A percentile compares a stretch with the other conserved stretches of the same genome.
Conservation (phyloP, 495 filamentous ascomycete genomes). For the Xylaria curta region DNA sequence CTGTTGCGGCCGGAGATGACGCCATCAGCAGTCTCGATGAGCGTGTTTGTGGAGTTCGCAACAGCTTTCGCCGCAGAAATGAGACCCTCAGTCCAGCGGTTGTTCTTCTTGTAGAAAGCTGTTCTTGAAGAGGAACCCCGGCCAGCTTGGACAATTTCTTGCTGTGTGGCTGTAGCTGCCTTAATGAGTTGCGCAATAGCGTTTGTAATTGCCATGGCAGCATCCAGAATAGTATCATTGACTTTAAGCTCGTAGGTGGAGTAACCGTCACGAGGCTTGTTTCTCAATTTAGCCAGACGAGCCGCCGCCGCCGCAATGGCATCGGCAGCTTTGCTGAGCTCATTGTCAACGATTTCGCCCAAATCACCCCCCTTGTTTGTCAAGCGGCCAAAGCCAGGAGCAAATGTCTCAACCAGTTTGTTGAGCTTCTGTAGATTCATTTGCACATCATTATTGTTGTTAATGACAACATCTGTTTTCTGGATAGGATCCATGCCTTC, state of each 20-base stretch:
- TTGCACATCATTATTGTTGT: conserved; percentile 93
- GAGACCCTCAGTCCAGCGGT: conserved; percentile 95
- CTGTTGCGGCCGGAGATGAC: conserved; percentile 90
- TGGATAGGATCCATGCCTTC: conserved; percentile 85
- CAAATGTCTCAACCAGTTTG: conserved; percentile 89
- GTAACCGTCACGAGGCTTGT: conserved; percentile 91
- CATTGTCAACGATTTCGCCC: conserved; percentile 90
- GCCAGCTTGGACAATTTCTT: conserved; percentile 97
- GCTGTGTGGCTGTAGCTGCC: conserved; percentile 90
- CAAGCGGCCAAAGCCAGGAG: conserved; percentile 82
- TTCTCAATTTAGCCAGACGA: conserved; percentile 86
- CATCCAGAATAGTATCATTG: conserved; percentile 92
- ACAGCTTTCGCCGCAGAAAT: conserved; percentile 98
- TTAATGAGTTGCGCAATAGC: conserved; percentile 96
- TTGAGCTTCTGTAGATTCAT: conserved; percentile 88
- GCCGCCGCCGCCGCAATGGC: conserved; percentile 92
- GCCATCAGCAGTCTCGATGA: conserved; percentile 97
- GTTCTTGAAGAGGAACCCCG: conserved; percentile 85
- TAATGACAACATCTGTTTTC: conserved; percentile 95
- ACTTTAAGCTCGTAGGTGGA: conserved; percentile 96
- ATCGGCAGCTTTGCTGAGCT: conserved; percentile 91
- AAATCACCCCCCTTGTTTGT: conserved; percentile 79
- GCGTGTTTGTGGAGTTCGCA: conserved; percentile 84
- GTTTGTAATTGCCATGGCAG: conserved; percentile 93
- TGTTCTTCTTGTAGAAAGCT: conserved; percentile 99